Evolutionary conservation across 2,329 filamentous ascomycete genomes (phyloP).

Genomic region (Xylariaceae sp.): DNA sequence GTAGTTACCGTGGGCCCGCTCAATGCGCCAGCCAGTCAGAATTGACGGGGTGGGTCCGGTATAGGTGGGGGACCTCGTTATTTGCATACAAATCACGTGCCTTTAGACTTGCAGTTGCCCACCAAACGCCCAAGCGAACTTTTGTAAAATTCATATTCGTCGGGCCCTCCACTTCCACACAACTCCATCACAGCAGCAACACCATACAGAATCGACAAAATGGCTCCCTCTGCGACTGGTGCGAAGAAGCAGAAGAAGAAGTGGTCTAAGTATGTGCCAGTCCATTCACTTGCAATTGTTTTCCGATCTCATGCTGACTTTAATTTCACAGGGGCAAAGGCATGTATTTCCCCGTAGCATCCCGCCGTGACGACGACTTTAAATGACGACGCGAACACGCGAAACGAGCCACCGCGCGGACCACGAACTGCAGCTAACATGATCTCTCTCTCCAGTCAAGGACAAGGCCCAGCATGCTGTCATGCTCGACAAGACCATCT

Average conservation of each 20-base stretch:
- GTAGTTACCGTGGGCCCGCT: background rate
- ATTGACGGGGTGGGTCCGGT: background rate
- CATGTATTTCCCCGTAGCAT: conserved; percentile 22
- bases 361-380: conserved; percentile 9
- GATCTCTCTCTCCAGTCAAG: conserved; percentile 62
- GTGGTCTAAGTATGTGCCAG: conserved; percentile 61
- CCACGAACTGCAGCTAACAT: conserved; percentile 21
- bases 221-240: conserved; percentile 52
- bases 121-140: conserved; percentile 30
- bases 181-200: conserved; percentile 28
- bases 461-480: conserved; percentile 99
- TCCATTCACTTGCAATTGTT: conserved; percentile 12
- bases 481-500: conserved; percentile 95
- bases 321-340: conserved; percentile 30
- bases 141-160: conserved; percentile 29
- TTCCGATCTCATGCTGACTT: conserved; percentile 21
- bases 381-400: conserved; percentile 5
- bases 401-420: conserved; percentile 5
- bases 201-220: conserved; percentile 36
- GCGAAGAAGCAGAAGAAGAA: conserved; percentile 82
- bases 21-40: background rate
- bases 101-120: conserved; percentile 19
- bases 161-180: conserved; percentile 28
- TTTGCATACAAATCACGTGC: conserved; percentile 25
- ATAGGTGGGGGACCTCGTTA: background rate